Percentiles rank a stretch among this genome's conserved stretches.
These are phyloP conservation scores for Anisogramma anomala DNA, from an alignment of 2,329 filamentous ascomycete genomes.

Conservation along the genomic window DNA sequence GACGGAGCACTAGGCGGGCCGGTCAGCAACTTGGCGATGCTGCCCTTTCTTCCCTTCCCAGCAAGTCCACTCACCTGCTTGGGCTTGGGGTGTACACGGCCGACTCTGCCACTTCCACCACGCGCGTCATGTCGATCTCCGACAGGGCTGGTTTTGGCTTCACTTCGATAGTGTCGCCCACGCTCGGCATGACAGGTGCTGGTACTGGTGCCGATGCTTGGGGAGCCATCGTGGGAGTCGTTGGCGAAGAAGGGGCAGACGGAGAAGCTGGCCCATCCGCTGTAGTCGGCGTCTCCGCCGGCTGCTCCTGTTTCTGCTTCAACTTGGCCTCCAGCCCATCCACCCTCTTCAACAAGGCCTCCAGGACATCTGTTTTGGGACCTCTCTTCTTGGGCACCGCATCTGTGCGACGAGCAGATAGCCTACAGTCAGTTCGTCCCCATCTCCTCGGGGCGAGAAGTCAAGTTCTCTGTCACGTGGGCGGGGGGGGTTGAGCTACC, in stretches of 20 bases:
- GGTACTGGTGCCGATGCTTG: conserved; percentile 12
- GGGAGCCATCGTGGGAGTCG: conserved; percentile 3
- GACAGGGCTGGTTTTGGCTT: conserved; percentile 32
- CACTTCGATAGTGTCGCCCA: conserved; percentile 25
- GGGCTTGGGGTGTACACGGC: conserved; percentile 33
- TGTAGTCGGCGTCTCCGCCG: conserved; percentile 17
- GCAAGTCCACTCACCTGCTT: conserved; percentile 22
- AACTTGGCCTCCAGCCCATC: conserved; percentile 74
- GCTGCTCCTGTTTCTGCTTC: conserved; percentile 45
- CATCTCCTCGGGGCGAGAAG: no score
- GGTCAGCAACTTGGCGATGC: conserved; percentile 4
- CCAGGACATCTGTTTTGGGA: conserved; percentile 79
- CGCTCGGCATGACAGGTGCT: conserved; percentile 14
- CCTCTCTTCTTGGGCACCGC: conserved; percentile 82
- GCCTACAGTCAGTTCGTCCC: conserved; percentile 8
- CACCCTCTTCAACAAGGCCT: conserved; percentile 72
- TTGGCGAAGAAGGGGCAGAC: conserved; percentile 16
- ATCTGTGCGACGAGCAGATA: conserved; percentile 39
- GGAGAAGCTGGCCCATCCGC: conserved; percentile 19
- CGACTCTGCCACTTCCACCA: conserved; percentile 26
- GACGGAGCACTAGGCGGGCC: conserved; percentile 32
- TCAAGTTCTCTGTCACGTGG: no score
- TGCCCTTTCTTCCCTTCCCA: not conserved
- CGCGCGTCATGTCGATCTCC: conserved; percentile 26
- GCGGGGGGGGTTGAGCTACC: no score